Conservation (phyloP, 192 early-diverging fungal genomes). For the Gaertneriomyces semiglobifer region DNA sequence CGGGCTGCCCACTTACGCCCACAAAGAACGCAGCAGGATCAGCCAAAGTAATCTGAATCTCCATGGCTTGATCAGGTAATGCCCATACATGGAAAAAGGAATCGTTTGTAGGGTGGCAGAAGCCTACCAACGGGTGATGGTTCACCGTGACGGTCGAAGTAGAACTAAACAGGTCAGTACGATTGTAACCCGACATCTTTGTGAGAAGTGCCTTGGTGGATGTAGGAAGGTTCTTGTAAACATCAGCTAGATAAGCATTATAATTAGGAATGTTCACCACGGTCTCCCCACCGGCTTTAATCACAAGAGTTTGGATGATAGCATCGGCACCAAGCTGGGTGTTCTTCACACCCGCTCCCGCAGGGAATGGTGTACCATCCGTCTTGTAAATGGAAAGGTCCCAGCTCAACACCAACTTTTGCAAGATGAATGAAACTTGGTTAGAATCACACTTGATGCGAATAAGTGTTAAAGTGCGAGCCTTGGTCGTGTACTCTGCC, state of each 20-base stretch:
- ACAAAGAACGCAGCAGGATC: not conserved
- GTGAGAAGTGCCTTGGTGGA: constrained; percentile 3
- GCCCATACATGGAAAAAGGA: not conserved
- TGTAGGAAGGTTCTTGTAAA: constrained; percentile 5
- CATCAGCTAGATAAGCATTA: not conserved
- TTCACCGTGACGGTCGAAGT: not conserved
- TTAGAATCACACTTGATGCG: no score
- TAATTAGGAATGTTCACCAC: constrained; percentile 2
- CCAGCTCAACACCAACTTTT: no score
- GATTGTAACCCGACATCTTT: constrained; percentile 5
- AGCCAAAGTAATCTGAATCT: not conserved
- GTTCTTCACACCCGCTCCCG: no score
- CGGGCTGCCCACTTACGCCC: not conserved
- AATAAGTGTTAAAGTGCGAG: constrained; percentile 9
- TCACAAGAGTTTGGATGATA: not conserved
- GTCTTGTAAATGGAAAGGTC: no score
- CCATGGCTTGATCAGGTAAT: not conserved
- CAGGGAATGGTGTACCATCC: no score
- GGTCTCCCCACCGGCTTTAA: constrained; percentile 5
- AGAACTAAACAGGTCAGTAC: constrained; percentile 7
- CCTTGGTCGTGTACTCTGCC: not conserved
- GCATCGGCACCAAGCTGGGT: constrained; percentile 8
- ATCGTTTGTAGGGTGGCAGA: constrained; percentile 2
- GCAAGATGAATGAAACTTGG: no score
- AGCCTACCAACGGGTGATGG: constrained; percentile 4